phyloP scores from a whole-genome alignment of 768 basidiomycete species.

The Inosperma sp. region DNA sequence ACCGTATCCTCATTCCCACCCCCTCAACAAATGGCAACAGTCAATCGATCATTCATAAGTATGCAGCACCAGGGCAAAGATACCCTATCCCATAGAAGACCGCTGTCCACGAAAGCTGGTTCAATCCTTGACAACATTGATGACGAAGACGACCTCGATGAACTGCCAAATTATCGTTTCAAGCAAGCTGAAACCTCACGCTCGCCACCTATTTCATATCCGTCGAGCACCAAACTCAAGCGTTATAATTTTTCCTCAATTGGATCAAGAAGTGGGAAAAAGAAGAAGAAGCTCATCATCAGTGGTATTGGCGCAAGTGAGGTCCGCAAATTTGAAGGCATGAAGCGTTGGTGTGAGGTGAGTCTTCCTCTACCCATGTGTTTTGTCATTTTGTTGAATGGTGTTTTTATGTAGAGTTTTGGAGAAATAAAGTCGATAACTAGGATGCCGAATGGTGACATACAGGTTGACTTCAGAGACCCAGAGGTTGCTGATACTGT shows the following conservation, averaged over 20 bases:
- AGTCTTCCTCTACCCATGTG: constrained; percentile 14
- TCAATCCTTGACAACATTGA: constrained; percentile 3
- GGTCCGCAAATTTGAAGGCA: constrained; percentile 56
- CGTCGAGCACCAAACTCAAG: constrained; percentile 14
- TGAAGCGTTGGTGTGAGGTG: constrained; percentile 76
- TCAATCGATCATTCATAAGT: too few relatives aligned
- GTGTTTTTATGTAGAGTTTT: constrained; percentile 46
- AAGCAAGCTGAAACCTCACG: constrained; percentile 24
- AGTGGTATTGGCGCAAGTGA: constrained; percentile 65
- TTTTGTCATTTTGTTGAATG: not conserved
- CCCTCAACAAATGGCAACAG: not conserved
- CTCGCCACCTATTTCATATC: constrained; percentile 17
- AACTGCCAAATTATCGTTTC: not conserved
- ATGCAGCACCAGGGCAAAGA: too few relatives aligned
- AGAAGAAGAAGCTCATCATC: constrained; percentile 63
- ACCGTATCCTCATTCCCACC: constrained; percentile 29
- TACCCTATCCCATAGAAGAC: not conserved
- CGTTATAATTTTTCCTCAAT: constrained; percentile 36
- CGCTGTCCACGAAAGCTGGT: not conserved
- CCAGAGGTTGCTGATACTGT: constrained; percentile 81
- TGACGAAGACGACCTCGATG: constrained; percentile 1
- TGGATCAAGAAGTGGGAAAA: constrained; percentile 41
- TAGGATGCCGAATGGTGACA: constrained; percentile 70
- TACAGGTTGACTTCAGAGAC: constrained; percentile 70
- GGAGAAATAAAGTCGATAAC: constrained; percentile 71